These are phyloP conservation scores for Tylopilus felleus DNA, from an alignment of 768 basidiomycete species.

Conservation along the genomic window DNA sequence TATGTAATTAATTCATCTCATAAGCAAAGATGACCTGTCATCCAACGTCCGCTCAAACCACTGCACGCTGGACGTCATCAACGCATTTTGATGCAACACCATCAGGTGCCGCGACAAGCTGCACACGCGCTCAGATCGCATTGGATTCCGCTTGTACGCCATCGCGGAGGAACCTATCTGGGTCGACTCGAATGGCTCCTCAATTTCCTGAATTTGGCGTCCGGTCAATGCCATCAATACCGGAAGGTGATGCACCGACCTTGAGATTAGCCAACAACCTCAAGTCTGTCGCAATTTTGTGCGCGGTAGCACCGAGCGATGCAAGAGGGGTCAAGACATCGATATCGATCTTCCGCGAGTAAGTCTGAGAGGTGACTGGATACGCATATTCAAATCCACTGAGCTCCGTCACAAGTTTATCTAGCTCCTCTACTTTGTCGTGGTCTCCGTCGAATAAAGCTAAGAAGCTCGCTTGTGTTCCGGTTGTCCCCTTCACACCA, in stretches of 20 bases:
- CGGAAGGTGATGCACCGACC: constrained; percentile 33
- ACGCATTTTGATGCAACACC: constrained; percentile 92
- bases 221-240: background rate
- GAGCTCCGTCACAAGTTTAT: constrained; percentile 83
- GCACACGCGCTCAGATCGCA: constrained; percentile 98
- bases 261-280: constrained; percentile 93
- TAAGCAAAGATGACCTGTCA: constrained; percentile 60
- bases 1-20: background rate
- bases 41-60: constrained; percentile 99
- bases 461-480: constrained; percentile 95
- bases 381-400: constrained; percentile 93
- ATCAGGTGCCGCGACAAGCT: constrained; percentile 94
- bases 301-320: constrained; percentile 89
- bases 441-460: constrained; percentile 94
- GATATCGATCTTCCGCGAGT: constrained; percentile 95
- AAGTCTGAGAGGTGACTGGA: constrained; percentile 98
- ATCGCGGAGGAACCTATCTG: constrained; percentile 97
- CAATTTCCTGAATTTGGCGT: constrained; percentile 65
- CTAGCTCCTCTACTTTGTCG: constrained; percentile 89
- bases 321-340: constrained; percentile 91
- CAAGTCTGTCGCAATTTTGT: constrained; percentile 97
- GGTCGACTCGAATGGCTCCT: constrained; percentile 98
- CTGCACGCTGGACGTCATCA: constrained; percentile 92
- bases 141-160: constrained; percentile 99
- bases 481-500: constrained; percentile 99